These are phyloP conservation scores for Solanum virginianum DNA, from an alignment of 257 asterid species.

Conservation along the genomic window DNA sequence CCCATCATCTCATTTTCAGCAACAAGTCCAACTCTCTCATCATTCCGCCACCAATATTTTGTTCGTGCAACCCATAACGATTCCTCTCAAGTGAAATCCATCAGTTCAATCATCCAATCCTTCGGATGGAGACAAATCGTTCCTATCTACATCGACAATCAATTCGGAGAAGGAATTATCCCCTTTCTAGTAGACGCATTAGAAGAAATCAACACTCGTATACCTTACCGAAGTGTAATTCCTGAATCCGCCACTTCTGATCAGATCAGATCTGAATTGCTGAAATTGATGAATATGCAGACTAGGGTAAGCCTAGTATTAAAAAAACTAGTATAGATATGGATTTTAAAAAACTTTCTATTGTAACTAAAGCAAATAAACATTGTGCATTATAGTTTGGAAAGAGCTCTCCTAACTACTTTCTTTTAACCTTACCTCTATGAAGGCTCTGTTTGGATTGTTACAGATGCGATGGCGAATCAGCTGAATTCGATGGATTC, in stretches of 20 bases:
- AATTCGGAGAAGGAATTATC: slow-evolving; percentile 40
- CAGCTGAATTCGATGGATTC: slow-evolving; percentile 9
- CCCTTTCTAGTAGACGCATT: slow-evolving; percentile 32
- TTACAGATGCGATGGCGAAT: slow-evolving; percentile 27
- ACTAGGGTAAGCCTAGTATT: no score
- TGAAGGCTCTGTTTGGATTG: slow-evolving; percentile 38
- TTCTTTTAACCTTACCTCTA: no score
- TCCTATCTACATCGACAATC: slow-evolving; percentile 32
- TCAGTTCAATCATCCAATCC: slow-evolving; percentile 25
- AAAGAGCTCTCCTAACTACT: no score
- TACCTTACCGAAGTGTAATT: slow-evolving; percentile 36
- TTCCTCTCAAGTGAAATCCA: slow-evolving; percentile 34
- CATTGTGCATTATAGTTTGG: no score
- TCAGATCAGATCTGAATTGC: slow-evolving; percentile 24
- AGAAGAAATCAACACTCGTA: slow-evolving; percentile 9
- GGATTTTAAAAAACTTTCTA: no score
- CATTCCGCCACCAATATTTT: slow-evolving; percentile 26
- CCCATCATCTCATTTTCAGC: slow-evolving; percentile 52
- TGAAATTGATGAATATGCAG: slow-evolving; percentile 37
- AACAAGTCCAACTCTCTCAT: slow-evolving; percentile 36
- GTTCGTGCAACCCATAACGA: slow-evolving; percentile 29
- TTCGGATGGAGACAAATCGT: slow-evolving; percentile 46
- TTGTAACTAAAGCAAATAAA: no score
- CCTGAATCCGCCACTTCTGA: slow-evolving; percentile 24
- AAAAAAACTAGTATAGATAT: no score